Conservation (phyloP, 2,329 filamentous ascomycete species). For the Xylariaceae sp. region DNA sequence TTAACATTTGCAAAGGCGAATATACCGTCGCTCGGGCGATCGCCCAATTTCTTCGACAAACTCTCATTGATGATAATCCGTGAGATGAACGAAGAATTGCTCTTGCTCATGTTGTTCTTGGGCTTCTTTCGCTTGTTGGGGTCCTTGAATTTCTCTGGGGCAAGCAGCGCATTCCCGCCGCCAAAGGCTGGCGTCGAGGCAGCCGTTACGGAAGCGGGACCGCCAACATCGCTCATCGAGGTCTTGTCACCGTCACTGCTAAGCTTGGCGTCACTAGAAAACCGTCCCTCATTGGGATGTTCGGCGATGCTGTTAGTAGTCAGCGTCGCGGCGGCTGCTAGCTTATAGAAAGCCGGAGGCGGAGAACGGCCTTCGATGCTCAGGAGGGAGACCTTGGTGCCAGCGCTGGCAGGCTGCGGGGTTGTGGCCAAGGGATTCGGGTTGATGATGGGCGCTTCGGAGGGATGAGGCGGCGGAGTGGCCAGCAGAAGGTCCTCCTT, state of each 20-base stretch:
- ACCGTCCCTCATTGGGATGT: constrained; percentile 55
- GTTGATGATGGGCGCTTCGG: constrained; percentile 81
- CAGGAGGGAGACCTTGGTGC: constrained; percentile 79
- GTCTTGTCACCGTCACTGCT: constrained; percentile 54
- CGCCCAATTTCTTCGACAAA: constrained; percentile 71
- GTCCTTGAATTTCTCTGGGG: constrained; percentile 62
- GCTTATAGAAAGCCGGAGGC: constrained; percentile 52
- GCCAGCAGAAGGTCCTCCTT: constrained; percentile 90
- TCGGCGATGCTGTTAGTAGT: constrained; percentile 54
- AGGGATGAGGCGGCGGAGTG: constrained; percentile 91
- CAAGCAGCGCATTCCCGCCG: constrained; percentile 74
- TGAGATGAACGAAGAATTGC: constrained; percentile 98
- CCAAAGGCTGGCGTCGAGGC: constrained; percentile 68
- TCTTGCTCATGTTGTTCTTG: constrained; percentile 98
- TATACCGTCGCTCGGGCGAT: constrained; percentile 72
- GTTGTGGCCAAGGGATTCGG: constrained; percentile 87
- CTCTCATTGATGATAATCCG: constrained; percentile 87
- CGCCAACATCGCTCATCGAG: constrained; percentile 48
- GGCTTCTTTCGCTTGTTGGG: constrained; percentile 82
- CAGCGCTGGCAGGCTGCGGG: constrained; percentile 76
- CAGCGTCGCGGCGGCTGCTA: constrained; percentile 48
- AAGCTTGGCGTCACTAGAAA: constrained; percentile 56
- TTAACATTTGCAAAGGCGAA: constrained; percentile 96
- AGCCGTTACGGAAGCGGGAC: constrained; percentile 37
- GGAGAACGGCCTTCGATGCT: constrained; percentile 60